These are phyloP conservation scores for Pyricularia grisea DNA, from an alignment of 2,329 filamentous ascomycete species.

Conservation along the genomic window DNA sequence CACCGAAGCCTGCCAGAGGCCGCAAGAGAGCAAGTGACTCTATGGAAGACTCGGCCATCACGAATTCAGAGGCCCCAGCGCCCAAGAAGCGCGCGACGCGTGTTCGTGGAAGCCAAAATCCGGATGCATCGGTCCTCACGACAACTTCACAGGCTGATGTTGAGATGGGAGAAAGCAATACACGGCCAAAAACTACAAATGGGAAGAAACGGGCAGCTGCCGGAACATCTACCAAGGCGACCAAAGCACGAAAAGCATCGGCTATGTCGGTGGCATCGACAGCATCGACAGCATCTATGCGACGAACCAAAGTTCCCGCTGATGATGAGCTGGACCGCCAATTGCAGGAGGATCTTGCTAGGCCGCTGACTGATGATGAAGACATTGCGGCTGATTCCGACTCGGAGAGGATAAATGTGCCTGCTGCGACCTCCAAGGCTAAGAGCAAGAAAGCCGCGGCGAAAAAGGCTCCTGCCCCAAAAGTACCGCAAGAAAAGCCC, in stretches of 20 bases:
- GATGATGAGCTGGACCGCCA: slow-evolving; percentile 59
- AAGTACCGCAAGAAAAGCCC: slow-evolving; percentile 18
- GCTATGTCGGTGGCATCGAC: slow-evolving; percentile 34
- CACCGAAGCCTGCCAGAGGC: slow-evolving; percentile 35
- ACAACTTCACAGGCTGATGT: slow-evolving; percentile 26
- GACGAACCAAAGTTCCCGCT: slow-evolving; percentile 33
- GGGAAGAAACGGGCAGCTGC: slow-evolving; percentile 29
- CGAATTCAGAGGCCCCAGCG: slow-evolving; percentile 36
- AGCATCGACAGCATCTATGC: slow-evolving; percentile 26
- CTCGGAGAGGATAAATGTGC: slow-evolving; percentile 27
- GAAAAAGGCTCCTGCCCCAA: slow-evolving; percentile 15
- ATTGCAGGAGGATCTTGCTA: slow-evolving; percentile 55
- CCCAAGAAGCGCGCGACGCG: slow-evolving; percentile 50
- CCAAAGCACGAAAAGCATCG: slow-evolving; percentile 35
- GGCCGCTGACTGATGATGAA: slow-evolving; percentile 44
- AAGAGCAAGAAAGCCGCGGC: slow-evolving; percentile 16
- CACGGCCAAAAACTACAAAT: slow-evolving; percentile 16
- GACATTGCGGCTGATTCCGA: slow-evolving; percentile 36
- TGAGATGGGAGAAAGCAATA: slow-evolving; percentile 27
- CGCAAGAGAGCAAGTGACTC: slow-evolving; percentile 57
- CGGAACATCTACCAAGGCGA: slow-evolving; percentile 30
- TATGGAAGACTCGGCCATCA: slow-evolving; percentile 37
- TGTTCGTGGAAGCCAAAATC: slow-evolving; percentile 35
- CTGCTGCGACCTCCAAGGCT: slow-evolving; percentile 16
- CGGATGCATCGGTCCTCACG: slow-evolving; percentile 25